Base-by-base conservation (phyloP, 2,329 filamentous ascomycete genomes). In the Fusarium austroafricanum region DNA sequence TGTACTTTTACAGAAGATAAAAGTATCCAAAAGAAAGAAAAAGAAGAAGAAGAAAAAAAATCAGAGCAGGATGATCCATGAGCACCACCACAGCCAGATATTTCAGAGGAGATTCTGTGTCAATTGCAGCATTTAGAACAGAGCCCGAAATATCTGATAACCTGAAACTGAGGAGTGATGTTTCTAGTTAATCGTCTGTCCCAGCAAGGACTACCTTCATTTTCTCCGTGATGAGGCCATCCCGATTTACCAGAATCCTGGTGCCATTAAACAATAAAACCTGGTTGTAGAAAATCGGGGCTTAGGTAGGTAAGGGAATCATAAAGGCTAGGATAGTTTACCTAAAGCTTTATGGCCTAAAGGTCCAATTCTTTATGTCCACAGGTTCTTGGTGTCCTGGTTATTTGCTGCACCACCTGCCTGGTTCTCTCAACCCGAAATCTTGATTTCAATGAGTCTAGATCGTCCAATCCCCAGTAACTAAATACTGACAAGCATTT, bases 371-470 rank as follows among this genome's bases (percentile, higher is more conserved):
- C n/a, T n/a, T n/a, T n/a, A n/a, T n/a, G n/a, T n/a, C n/a, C n/a
- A n/a, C n/a, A n/a, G n/a, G n/a, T n/a, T n/a, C n/a, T n/a, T n/a
- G n/a, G n/a, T n/a, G n/a, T n/a, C n/a, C n/a, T n/a, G n/a, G n/a
- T n/a, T n/a, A n/a, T n/a, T n/a, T n/a, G n/a, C n/a, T n/a, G n/a
- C n/a, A n/a, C n/a, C n/a, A n/a, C n/a, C n/a, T n/a, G n/a, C n/a
- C n/a, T n/a, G 21, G 4, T 40, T 39, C 29, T 35, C 21, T 18
- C 21, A 52, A 15, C 26, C 26, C 18, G 23, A 52, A 56, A 66
- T 56, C 65, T 68, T 56, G 59, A 56, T 60, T 55, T 53, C 42
- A 50, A 50, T 10, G 20, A 65, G 54, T 52, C 60, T 65, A 37
- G 65, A 68, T 69, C 44, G 39, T 47, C 65, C 45, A 61, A 56